Percentiles rank a stretch among this genome's conserved stretches.
These are phyloP conservation scores for Agaricus subrufescens DNA, from an alignment of 768 basidiomycete species.

Conservation along the genomic window DNA sequence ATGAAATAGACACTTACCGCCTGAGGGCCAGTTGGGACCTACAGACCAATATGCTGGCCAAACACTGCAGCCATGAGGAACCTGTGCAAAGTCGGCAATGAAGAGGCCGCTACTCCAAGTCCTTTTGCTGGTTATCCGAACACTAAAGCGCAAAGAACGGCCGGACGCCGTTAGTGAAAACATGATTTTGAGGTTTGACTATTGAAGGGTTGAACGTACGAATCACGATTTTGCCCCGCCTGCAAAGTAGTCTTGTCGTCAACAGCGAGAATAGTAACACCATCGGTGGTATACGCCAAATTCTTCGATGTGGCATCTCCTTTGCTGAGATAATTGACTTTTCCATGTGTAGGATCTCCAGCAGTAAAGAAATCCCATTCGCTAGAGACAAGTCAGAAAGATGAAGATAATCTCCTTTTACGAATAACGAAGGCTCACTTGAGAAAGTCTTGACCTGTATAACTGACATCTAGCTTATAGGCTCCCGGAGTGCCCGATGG, in stretches of 20 bases:
- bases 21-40: conserved; percentile 47
- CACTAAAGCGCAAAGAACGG: conserved; percentile 29
- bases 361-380: conserved; percentile 63
- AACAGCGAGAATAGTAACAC: conserved; percentile 56
- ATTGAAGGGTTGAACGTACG: conserved; percentile 27
- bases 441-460: conserved; percentile 52
- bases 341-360: conserved; percentile 66
- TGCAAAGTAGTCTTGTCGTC: conserved; percentile 49
- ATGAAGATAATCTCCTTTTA: neutral
- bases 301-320: conserved; percentile 43
- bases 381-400: conserved; percentile 24
- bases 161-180: neutral
- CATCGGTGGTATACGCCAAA: conserved; percentile 57
- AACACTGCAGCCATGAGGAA: conserved; percentile 70
- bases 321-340: conserved; percentile 53
- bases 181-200: conserved; percentile 6
- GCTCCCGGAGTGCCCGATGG: too few species aligned
- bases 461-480: conserved; percentile 25
- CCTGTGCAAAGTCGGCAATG: conserved; percentile 64
- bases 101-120: conserved; percentile 64
- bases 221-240: conserved; percentile 50
- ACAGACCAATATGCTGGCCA: conserved; percentile 54
- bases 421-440: conserved; percentile 33
- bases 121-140: conserved; percentile 65
- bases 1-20: conserved; percentile 24